These are phyloP conservation scores for Bathelium albidoporum DNA, from an alignment of 495 filamentous ascomycete species.

Conservation along the genomic window DNA sequence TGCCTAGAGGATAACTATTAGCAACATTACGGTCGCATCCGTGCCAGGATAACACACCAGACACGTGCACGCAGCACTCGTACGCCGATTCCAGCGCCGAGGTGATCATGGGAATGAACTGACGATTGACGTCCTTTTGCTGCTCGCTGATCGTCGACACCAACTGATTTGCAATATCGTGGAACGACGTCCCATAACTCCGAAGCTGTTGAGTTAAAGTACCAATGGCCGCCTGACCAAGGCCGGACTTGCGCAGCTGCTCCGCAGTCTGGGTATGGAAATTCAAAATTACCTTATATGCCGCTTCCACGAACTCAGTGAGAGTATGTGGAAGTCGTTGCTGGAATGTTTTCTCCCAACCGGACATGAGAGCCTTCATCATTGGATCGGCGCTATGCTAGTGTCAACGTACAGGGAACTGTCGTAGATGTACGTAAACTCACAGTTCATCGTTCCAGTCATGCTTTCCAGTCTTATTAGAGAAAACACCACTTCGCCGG, in stretches of 20 bases:
- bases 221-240: constrained; percentile 28
- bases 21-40: not conserved
- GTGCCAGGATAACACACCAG: constrained; percentile 26
- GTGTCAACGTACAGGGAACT: constrained; percentile 1
- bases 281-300: constrained; percentile 20
- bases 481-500: constrained; percentile 40
- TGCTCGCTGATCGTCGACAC: constrained; percentile 30
- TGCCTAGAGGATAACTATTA: constrained; percentile 20
- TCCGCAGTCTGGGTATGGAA: constrained; percentile 38
- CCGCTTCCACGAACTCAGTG: constrained; percentile 17
- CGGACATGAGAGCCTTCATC: constrained; percentile 38
- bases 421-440: not conserved
- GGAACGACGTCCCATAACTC: constrained; percentile 34
- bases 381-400: constrained; percentile 38
- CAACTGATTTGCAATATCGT: constrained; percentile 25
- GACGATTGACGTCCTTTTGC: constrained; percentile 48
- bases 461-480: constrained; percentile 20
- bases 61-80: constrained; percentile 34
- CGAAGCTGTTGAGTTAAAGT: constrained; percentile 38
- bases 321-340: constrained; percentile 34
- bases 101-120: constrained; percentile 44
- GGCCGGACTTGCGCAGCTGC: constrained; percentile 30
- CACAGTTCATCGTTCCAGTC: constrained; percentile 43
- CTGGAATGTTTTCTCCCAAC: constrained; percentile 50
- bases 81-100: constrained; percentile 41